A percentile compares a stretch with the other conserved stretches of the same genome.
Evolutionary conservation across 2,329 filamentous ascomycete species (phyloP).

Genomic region (Phialocephala sp.): DNA sequence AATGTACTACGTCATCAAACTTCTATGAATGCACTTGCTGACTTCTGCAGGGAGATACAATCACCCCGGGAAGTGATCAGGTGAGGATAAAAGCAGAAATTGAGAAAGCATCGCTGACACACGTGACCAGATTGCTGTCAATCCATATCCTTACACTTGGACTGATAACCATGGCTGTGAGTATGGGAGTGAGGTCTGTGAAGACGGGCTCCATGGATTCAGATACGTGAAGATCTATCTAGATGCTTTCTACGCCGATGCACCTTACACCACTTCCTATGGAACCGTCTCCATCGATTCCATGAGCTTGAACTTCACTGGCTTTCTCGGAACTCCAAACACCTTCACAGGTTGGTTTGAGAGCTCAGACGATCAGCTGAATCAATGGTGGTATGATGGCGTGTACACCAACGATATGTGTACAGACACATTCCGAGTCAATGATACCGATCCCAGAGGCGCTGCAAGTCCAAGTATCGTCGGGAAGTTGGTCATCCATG

Average conservation of each 20-base stretch:
- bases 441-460: constrained; percentile 55
- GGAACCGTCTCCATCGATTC: constrained; percentile 52
- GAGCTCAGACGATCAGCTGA: constrained; percentile 55
- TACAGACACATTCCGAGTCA: constrained; percentile 52
- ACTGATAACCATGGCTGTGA: constrained; percentile 52
- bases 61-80: constrained; percentile 56
- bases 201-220: constrained; percentile 59
- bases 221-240: constrained; percentile 57
- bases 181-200: constrained; percentile 51
- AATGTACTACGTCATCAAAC: constrained; percentile 43
- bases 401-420: constrained; percentile 58
- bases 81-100: constrained; percentile 36
- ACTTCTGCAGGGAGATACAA: constrained; percentile 42
- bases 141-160: constrained; percentile 51
- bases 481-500: constrained; percentile 54
- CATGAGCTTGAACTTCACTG: constrained; percentile 51
- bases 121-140: constrained; percentile 50
- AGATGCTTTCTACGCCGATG: constrained; percentile 50
- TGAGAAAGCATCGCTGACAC: not conserved
- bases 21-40: constrained; percentile 9
- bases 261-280: constrained; percentile 50
- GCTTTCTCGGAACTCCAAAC: constrained; percentile 53
- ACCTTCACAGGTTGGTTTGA: constrained; percentile 59
- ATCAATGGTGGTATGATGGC: constrained; percentile 59
- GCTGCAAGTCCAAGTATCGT: constrained; percentile 51